Conservation (phyloP, 176 grass and related monocot genomes). For the Rhynchospora pubera region DNA sequence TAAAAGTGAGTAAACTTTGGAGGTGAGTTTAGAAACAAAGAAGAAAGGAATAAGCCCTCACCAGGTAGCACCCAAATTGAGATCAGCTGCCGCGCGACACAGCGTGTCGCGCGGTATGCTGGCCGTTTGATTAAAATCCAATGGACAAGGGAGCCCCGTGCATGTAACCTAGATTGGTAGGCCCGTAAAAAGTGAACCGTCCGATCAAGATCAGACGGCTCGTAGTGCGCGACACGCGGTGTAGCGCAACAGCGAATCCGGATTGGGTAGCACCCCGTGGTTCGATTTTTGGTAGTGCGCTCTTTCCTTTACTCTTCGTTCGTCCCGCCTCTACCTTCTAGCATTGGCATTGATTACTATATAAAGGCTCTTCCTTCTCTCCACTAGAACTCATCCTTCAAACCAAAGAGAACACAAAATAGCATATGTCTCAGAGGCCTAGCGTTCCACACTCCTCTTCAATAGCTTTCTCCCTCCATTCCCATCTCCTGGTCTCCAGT, state of each 20-base stretch:
- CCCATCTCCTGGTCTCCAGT: slow-evolving; percentile 86
- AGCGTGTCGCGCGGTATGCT: no score
- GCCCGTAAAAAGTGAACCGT: no score
- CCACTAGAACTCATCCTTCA: neutral
- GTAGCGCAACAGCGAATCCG: no score
- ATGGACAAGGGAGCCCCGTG: no score
- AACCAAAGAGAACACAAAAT: neutral
- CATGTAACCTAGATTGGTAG: no score
- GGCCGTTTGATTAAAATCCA: no score
- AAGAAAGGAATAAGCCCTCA: neutral
- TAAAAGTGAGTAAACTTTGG: neutral
- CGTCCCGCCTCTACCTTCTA: neutral
- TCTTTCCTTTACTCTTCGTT: slow-evolving; percentile 10
- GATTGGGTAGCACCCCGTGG: neutral
- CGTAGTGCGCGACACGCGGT: no score
- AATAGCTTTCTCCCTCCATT: slow-evolving; percentile 86
- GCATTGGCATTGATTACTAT: neutral
- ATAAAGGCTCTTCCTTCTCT: slow-evolving; percentile 1
- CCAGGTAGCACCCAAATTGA: no score
- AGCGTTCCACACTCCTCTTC: slow-evolving; percentile 78
- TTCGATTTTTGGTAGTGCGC: neutral
- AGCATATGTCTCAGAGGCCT: slow-evolving; percentile 78
- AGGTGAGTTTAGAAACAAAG: neutral
- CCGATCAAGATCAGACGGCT: no score
- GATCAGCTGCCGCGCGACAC: no score